Evolutionary conservation across 805 yeast genomes (phyloP), one percentile per base, ranked within the genome.

Genomic region (Hanseniaspora valbyensis): DNA sequence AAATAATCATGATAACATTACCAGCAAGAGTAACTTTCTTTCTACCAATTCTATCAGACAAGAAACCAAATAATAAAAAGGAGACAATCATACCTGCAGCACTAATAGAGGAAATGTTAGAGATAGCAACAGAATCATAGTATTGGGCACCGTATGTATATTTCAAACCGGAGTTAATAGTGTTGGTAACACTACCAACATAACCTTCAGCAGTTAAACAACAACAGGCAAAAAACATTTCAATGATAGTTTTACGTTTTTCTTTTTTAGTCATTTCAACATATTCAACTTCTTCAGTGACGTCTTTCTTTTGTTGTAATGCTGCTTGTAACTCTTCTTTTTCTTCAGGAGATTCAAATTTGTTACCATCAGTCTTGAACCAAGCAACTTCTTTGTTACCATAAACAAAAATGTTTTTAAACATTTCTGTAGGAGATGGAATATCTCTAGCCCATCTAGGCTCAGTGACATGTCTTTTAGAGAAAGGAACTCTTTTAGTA

Each of bases 81-180:
- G 96, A 96, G 16, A 84, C 74, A 51, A 90, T 92, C 2, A 90
- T 87, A 58, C 97, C 97, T 5, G 75, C 96, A 61, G 89, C 88
- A 0, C 88, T 95, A 63, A 90, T 84, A 9, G 95, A 77, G 0
- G 94, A 73, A 44, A 90, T 84, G 60, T 88, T 87, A 54, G 79
- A 73, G 50, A 83, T 76, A 29, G 95, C 96, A 38, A 65, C 63
- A 0, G 94, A 84, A 7, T 71, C 56, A 2, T 77, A 63, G 60
- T 81, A 81, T 57, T 74, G 76, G 0, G 65, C 62, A 29, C 86
- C 86, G 62, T 89, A 89, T 34, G 89, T 69, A 2, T 61, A 67
- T 16, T 73, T 63, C 55, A 89, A 71, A 69, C 89, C 80, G n/a
- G 88, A 77, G 32, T 81, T 73, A 16, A 82, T 94, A 9, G 92